Conservation (phyloP, 805 yeast species). For the Ogataea ramenticola region DNA sequence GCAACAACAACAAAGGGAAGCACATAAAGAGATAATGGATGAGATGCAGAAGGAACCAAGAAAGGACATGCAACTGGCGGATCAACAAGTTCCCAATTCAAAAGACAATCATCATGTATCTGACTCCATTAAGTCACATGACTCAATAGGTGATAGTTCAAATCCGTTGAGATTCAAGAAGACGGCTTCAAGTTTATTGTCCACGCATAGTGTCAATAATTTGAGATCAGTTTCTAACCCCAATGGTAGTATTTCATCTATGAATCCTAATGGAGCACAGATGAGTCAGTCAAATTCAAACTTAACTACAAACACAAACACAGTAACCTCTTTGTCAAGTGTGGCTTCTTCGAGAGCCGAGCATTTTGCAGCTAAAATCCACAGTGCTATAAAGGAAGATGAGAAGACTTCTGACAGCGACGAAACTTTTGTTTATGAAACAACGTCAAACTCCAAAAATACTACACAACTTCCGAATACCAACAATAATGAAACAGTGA, state of each 20-base stretch:
- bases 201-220: background rate
- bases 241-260: background rate
- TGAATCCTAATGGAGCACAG: background rate
- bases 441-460: slow-evolving; percentile 11
- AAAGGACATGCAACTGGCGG: no score
- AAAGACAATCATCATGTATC: no score
- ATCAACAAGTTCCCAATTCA: background rate
- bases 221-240: background rate
- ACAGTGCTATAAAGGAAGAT: slow-evolving; percentile 88
- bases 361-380: slow-evolving; percentile 89
- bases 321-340: slow-evolving; percentile 27
- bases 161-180: background rate
- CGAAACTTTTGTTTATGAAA: slow-evolving; percentile 94
- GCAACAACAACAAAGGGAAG: no score
- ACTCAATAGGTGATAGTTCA: background rate
- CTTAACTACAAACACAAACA: slow-evolving; percentile 4
- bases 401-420: slow-evolving; percentile 76
- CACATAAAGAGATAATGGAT: background rate
- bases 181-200: background rate
- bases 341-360: slow-evolving; percentile 73
- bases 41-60: background rate
- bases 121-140: background rate
- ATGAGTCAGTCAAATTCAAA: background rate
- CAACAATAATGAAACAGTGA: slow-evolving; percentile 3
- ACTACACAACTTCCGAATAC: slow-evolving; percentile 7